Percentiles rank a stretch among this genome's conserved stretches.
Evolutionary conservation across 73 alveolate genomes (phyloP).

Genomic region (Paramecium sexaurelia): DNA sequence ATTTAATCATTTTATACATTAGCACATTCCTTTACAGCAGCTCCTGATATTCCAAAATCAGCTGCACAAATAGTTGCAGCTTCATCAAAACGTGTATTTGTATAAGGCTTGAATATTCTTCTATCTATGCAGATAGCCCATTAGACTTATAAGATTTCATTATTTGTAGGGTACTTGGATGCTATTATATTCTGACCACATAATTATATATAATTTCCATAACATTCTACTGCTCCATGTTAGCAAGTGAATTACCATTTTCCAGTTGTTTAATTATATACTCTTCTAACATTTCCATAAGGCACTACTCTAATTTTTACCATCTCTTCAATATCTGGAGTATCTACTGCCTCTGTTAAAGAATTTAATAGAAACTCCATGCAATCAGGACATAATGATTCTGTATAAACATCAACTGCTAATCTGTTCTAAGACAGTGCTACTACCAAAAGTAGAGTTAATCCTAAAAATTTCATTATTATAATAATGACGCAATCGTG

Average conservation of each 20-base stretch:
- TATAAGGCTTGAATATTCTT: slow-evolving; percentile 21
- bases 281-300: slow-evolving; percentile 65
- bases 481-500: slow-evolving; percentile 22
- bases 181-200: slow-evolving; percentile 32
- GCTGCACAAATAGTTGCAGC: slow-evolving; percentile 10
- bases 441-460: background rate
- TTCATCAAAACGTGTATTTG: background rate
- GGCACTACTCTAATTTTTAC: slow-evolving; percentile 62
- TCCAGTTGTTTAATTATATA: background rate
- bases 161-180: background rate
- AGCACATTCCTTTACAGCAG: slow-evolving; percentile 17
- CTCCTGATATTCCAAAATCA: background rate
- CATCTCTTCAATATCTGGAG: slow-evolving; percentile 57
- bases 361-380: slow-evolving; percentile 32
- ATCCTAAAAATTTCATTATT: background rate
- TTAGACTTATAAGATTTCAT: background rate
- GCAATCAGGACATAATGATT: slow-evolving; percentile 68
- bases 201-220: slow-evolving; percentile 59
- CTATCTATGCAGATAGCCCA: slow-evolving; percentile 11
- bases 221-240: slow-evolving; percentile 67
- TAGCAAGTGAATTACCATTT: slow-evolving; percentile 49
- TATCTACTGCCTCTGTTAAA: slow-evolving; percentile 37
- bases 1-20: background rate
- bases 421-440: background rate
- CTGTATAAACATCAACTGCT: slow-evolving; percentile 59